A percentile compares a stretch with the other conserved stretches of the same genome.
phyloP scores from a whole-genome alignment of 257 asterid genomes.

The Gardenia jasminoides region DNA sequence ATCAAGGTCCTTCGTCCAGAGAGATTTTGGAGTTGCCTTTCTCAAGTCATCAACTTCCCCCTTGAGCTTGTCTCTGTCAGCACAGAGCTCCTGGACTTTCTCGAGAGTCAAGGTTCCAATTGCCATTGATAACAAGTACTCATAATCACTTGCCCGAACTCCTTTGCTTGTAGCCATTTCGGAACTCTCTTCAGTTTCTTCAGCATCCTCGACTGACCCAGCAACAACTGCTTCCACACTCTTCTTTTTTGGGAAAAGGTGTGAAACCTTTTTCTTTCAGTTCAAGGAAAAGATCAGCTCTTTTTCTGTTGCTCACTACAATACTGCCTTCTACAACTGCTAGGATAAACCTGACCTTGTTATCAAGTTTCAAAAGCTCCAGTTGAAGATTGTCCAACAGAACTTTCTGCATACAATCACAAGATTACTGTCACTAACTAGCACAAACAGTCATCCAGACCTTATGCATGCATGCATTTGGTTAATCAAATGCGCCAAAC shows the following conservation, averaged over 20 bases:
- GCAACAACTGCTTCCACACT: constrained; percentile 56
- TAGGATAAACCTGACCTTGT: constrained; percentile 75
- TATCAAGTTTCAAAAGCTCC: constrained; percentile 72
- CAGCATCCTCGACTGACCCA: constrained; percentile 59
- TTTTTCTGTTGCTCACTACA: constrained; percentile 79
- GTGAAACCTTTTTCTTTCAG: constrained; percentile 84
- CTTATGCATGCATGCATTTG: background rate
- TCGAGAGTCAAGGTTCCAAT: constrained; percentile 83
- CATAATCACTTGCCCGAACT: constrained; percentile 76
- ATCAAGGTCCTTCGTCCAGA: constrained; percentile 83
- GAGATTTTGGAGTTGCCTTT: constrained; percentile 53
- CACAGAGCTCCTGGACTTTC: constrained; percentile 69
- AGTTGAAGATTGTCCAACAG: constrained; percentile 64
- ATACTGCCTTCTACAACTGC: constrained; percentile 85
- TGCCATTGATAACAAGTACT: constrained; percentile 76
- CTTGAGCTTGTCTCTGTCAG: constrained; percentile 59
- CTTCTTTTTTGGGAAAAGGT: constrained; percentile 72
- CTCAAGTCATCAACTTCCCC: constrained; percentile 65
- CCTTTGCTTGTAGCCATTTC: constrained; percentile 40
- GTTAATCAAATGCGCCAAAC: constrained; percentile 15
- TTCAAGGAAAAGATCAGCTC: constrained; percentile 73
- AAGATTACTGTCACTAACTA: background rate
- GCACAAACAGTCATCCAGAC: background rate
- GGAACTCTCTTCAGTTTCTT: constrained; percentile 59
- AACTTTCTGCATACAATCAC: constrained; percentile 51